Evolutionary conservation across 371 early-diverging fungal species (phyloP), one percentile per base, ranked within the genome.

Genomic region (Nosema muscidifuracis): DNA sequence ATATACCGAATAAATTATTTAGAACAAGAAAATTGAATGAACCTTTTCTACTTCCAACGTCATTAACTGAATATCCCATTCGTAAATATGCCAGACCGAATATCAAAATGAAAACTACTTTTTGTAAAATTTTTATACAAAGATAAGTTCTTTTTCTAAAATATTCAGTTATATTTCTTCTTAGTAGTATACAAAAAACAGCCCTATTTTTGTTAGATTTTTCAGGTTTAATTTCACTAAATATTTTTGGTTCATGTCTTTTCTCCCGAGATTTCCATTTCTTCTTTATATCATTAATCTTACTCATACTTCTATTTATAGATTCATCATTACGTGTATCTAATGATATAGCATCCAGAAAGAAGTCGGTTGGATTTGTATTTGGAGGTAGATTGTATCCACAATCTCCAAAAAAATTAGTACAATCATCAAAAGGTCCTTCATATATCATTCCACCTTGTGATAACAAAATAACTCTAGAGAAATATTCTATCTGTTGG

Each of bases 401-500:
- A 38, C 87, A 74, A 15, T 85, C 75, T 64, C 84, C 83, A 73
- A 89, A 89, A 53, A 64, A 73, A 22, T 44, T 33, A 16, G 31
- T 33, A 44, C 71, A 76, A 71, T 89, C 88, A 2, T 79, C 71
- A 20, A 82, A 47, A 28, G 80, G 42, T 22, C 82, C 66, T 53
- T 77, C 62, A 16, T 55, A 77, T 12, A 74, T 57, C 26, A 70
- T 67, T 0, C 33, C 43, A 9, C 89, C 89, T 50, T 82, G 79
- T 24, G 89, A 88, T 36, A 95, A 82, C 26, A 95, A 83, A 10
- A 93, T 84, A 10, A 93, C 82, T 28, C 87, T 86, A 81, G 93
- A 92, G 84, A 95, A 92, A 67, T 90, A 80, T 18, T 87, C 84
- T 53, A 89, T 90, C 58, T 94, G 91, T 68, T 94, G 89, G 15